Evolutionary conservation across 805 yeast genomes (phyloP), one percentile per base, ranked within the genome.

Genomic region (Yamadazyma nakazawae): DNA sequence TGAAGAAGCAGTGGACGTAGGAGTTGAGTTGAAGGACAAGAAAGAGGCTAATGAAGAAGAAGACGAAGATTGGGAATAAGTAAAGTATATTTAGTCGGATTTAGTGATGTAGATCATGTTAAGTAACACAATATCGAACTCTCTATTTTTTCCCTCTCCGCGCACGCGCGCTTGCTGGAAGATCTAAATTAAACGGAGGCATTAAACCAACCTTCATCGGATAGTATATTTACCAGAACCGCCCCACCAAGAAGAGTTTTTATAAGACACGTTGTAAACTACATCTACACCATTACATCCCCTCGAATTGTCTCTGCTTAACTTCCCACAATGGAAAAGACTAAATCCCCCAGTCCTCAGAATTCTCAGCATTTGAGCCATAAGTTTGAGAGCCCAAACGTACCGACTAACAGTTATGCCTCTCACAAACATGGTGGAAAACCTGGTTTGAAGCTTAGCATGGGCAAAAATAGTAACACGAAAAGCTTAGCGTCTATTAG

Each of bases 1-100:
- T 5, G 52, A 49, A 43, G 54, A 52, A 43, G 45, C 53, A 2
- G 55, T 48, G 11, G 52, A 47, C 37, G 50, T 48, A 2, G 56
- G 48, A 6, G 42, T 48, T 21, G 55, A 49, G 35, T 35, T 52
- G 24, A 32, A 47, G 21, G 37, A 13, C 3, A 31, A 32, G n/a
- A 44, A 31, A 13, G 28, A 30, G 8, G 25, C 19, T 13, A 17
- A 19, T 16, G 49, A 48, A 4, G 60, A 56, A n/a, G 61, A 58
- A n/a, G 83, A 79, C 42, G 84, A 79, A 53, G 85, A 80, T 55
- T 80, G 85, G 85, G 86, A 81, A 60, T 80, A 50, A 37, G 32
- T 12, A 13, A 5, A 26, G 30, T 7, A 11, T 26, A 26, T 28
- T 9, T 28, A 28, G 32, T 7, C 7, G 24, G 24, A 21, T 21